Evolutionary conservation across 108 stramenopile genomes (phyloP).

Genomic region (Fragilariopsis cylindrus): DNA sequence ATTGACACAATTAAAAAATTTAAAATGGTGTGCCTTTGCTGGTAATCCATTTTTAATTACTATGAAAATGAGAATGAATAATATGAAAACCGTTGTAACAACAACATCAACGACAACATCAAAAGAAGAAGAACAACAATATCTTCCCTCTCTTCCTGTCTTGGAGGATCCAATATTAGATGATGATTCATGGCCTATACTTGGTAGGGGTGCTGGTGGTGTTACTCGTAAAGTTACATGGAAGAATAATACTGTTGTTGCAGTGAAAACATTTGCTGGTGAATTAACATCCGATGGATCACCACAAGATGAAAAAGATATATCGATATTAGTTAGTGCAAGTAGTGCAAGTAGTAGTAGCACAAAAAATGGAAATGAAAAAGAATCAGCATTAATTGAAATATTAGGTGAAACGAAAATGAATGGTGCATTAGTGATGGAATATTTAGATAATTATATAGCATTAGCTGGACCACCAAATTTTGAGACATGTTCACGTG

Average conservation of each 20-base stretch:
- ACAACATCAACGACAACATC: too few relatives aligned
- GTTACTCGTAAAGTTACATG: conserved; percentile 39
- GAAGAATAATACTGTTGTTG: conserved; percentile 12
- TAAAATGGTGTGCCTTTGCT: conserved; percentile 55
- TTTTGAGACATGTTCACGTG: conserved; percentile 60
- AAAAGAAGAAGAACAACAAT: too few relatives aligned
- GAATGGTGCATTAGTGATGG: conserved; percentile 58
- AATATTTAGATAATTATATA: conserved; percentile 45
- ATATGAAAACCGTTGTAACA: not conserved
- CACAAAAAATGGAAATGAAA: not conserved
- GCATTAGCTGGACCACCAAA: conserved; percentile 65
- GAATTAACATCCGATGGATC: conserved; percentile 58
- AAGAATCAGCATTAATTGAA: conserved; percentile 38
- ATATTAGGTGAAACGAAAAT: conserved; percentile 47
- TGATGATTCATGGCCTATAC: conserved; percentile 25
- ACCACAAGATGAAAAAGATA: conserved; percentile 52
- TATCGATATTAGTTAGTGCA: conserved; percentile 20
- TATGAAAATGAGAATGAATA: not conserved
- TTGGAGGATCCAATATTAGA: conserved; percentile 31
- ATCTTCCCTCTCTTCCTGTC: not conserved
- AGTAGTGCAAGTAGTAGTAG: too few relatives aligned
- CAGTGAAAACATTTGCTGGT: conserved; percentile 47
- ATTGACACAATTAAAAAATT: conserved; percentile 33
- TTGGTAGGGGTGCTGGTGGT: conserved; percentile 68
- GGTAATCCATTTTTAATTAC: conserved; percentile 52